Base-by-base conservation (phyloP, 495 filamentous ascomycete genomes). In the Penicillium ochrochloron region DNA sequence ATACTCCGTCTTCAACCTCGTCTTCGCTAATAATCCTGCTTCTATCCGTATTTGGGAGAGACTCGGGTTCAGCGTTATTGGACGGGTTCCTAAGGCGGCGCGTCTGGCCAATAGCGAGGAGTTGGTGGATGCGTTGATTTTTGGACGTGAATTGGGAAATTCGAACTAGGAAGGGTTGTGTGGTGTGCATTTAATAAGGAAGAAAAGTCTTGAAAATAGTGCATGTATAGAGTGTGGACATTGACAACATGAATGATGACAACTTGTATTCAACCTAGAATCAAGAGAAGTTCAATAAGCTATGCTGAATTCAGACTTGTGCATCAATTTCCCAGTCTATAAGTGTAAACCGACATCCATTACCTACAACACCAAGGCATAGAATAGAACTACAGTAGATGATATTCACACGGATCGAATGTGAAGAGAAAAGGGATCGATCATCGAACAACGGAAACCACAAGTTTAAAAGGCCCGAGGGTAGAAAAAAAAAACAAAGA, bases 1-100 rank as follows among this genome's bases (percentile, higher is more conserved):
- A 63, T 98, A 97, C 82, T 94, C 91, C 15, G 93, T 99, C 54
- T 99, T 99, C 86, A 98, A 99, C 78, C 88, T 99, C 12, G 95
- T 99, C 17, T 99, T 97, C 77, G 95, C 96, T 76, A 99, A 94
- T 58, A 98, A 99, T 74, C 87, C 93, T 12, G 94, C 92, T 7
- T 97, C 93, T 14, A 91, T 91, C 72, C 89, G 89, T 59, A 97
- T 99, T 70, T 99, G 95, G 95, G 95, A 99, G 73, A 90, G 86
- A 5, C 86, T 99, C 3, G 95, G 95, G 15, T 99, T 99, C 78
- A 93, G 92, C 78, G 88, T 94, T 53, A 94, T 99, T 71, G 95
- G 94, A 4, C 89, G 92, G 4, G 90, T 99, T 25, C 80, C 80
- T 14, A 75, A 74, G 27, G 77, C 77, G 5, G 80, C 71, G 12